A percentile compares a stretch with the other conserved stretches of the same genome.
Evolutionary conservation across 2,329 filamentous ascomycete species (phyloP).

Genomic region (Simplicillium aogashimaense): DNA sequence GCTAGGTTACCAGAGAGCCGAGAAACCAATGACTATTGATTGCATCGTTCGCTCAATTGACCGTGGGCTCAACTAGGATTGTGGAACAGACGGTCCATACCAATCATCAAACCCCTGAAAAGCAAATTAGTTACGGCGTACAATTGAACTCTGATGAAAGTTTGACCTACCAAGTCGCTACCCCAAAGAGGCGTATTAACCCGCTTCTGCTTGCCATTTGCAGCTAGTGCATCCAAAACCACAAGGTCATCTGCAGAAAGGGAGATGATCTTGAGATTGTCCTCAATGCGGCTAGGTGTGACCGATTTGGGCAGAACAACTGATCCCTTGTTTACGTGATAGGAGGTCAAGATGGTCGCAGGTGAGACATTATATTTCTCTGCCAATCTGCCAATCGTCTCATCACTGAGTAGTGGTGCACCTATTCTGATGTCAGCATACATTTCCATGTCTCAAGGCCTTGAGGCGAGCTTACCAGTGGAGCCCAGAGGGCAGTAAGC

Average conservation of each 20-base stretch:
- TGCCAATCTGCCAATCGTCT: slow-evolving; percentile 2
- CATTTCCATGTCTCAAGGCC: background rate
- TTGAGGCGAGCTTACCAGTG: background rate
- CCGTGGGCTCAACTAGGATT: too few species aligned
- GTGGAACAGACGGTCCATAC: too few species aligned
- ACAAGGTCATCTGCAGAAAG: slow-evolving; percentile 9
- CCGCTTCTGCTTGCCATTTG: slow-evolving; percentile 3
- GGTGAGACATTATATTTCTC: slow-evolving; percentile 10
- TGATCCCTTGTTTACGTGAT: slow-evolving; percentile 11
- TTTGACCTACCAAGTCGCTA: slow-evolving; percentile 1
- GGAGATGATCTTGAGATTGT: slow-evolving; percentile 9
- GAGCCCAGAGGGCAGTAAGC: slow-evolving; percentile 22
- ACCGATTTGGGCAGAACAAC: slow-evolving; percentile 13
- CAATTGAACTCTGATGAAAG: too few species aligned
- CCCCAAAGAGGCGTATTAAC: slow-evolving; percentile 2
- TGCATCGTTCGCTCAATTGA: too few species aligned
- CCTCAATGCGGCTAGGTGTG: slow-evolving; percentile 10
- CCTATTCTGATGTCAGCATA: slow-evolving; percentile 1
- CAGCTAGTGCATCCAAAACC: slow-evolving; percentile 2
- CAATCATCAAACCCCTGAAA: too few species aligned
- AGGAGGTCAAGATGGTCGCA: slow-evolving; percentile 12
- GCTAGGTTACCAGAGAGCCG: too few species aligned
- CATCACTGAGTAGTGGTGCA: slow-evolving; percentile 2
- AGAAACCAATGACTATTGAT: too few species aligned
- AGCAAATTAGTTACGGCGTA: too few species aligned